Evolutionary conservation across 768 basidiomycete genomes (phyloP).

Genomic region (Pleurotus tuber-regium): DNA sequence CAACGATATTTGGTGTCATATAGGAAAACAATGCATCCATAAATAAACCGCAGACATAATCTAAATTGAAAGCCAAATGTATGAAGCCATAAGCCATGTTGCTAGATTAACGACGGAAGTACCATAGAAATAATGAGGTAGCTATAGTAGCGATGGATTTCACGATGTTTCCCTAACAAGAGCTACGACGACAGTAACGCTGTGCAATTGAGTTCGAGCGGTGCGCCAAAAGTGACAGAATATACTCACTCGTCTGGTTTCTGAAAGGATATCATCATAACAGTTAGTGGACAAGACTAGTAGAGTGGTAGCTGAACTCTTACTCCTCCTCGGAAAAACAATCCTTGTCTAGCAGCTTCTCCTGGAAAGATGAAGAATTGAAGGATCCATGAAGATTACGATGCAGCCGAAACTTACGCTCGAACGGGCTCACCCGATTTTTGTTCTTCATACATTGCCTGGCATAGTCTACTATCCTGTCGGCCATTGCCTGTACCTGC

Average conservation of each 20-base stretch:
- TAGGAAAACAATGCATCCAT: no score
- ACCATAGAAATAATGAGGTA: no score
- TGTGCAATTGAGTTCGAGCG: conserved; percentile 23
- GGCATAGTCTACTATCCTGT: conserved; percentile 70
- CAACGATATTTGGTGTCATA: no score
- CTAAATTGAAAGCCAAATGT: no score
- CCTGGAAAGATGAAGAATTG: conserved; percentile 31
- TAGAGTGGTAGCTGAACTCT: conserved; percentile 29
- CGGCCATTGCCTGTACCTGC: conserved; percentile 69
- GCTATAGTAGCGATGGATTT: no score
- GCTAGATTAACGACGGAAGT: no score
- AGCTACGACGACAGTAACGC: conserved; percentile 70
- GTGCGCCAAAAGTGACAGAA: conserved; percentile 1
- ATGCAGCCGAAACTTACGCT: no score
- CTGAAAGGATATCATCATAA: conserved; percentile 39
- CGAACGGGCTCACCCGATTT: conserved; percentile 68
- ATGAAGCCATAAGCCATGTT: no score
- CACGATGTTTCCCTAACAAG: conserved; percentile 64
- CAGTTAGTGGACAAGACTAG: conserved; percentile 8
- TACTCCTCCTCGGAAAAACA: conserved; percentile 71
- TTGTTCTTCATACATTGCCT: conserved; percentile 67
- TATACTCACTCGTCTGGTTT: conserved; percentile 78
- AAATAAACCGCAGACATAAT: no score
- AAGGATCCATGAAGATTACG: not conserved
- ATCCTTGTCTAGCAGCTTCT: conserved; percentile 63